phyloP scores from a whole-genome alignment of 306 rosid genomes.

The Morella rubra region DNA sequence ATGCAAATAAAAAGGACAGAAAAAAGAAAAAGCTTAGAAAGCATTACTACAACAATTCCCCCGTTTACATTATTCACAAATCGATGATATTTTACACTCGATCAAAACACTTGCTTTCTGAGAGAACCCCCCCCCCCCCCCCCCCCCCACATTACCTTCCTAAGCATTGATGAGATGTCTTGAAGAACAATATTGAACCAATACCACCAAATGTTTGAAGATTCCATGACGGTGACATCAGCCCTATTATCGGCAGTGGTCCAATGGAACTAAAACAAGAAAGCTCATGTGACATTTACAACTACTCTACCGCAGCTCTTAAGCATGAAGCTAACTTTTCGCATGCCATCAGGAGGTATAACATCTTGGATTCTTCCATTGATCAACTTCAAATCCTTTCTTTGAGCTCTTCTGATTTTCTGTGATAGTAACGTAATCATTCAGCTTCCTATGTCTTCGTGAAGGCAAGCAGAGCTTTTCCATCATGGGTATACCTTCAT shows the following conservation, averaged over 20 bases:
- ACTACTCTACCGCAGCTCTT: background rate
- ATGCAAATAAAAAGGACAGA: too few species aligned
- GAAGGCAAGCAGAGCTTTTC: background rate
- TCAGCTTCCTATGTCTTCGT: background rate
- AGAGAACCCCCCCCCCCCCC: too few species aligned
- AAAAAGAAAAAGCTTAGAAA: too few species aligned
- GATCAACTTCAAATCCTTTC: background rate
- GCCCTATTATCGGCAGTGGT: background rate
- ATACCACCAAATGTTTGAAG: too few species aligned
- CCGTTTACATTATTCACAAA: too few species aligned
- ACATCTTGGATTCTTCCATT: background rate
- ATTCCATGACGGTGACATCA: too few species aligned
- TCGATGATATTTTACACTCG: too few species aligned
- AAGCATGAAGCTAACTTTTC: background rate
- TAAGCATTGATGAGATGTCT: too few species aligned
- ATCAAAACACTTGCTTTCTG: too few species aligned
- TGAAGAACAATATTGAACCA: too few species aligned
- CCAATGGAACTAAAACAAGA: background rate
- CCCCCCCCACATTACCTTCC: too few species aligned
- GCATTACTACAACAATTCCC: too few species aligned
- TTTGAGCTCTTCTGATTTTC: background rate
- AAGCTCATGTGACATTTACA: background rate
- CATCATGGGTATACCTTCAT: background rate
- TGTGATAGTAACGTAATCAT: background rate
- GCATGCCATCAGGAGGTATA: background rate